Percentiles rank a stretch among this genome's conserved stretches.
Conservation (phyloP, 1,284 basidiomycete species). For the Moniliella sp. region DNA sequence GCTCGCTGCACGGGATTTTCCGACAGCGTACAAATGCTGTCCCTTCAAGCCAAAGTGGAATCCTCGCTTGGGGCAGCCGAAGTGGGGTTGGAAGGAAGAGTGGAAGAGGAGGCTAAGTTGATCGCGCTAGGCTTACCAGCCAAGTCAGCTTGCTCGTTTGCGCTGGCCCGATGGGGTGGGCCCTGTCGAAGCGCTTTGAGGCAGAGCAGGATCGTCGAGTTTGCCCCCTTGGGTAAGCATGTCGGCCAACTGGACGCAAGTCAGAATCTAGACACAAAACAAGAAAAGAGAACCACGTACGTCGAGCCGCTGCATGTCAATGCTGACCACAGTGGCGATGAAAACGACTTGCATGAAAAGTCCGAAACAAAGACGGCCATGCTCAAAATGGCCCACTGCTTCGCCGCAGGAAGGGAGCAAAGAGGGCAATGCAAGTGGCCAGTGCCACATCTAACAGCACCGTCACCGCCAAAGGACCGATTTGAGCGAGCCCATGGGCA, state of each 20-base stretch:
- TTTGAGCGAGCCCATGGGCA: slow-evolving; percentile 69
- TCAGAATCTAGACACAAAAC: not conserved
- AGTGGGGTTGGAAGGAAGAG: too few species aligned
- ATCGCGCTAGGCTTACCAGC: too few species aligned
- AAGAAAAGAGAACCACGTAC: slow-evolving; percentile 36
- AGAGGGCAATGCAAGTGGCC: slow-evolving; percentile 54
- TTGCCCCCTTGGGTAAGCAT: slow-evolving; percentile 12
- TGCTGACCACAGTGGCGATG: slow-evolving; percentile 67
- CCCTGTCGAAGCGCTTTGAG: too few species aligned
- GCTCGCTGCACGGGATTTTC: too few species aligned
- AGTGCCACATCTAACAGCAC: slow-evolving; percentile 67
- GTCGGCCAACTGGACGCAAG: slow-evolving; percentile 7
- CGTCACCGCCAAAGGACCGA: slow-evolving; percentile 73
- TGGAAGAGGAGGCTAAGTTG: too few species aligned
- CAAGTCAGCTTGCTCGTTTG: too few species aligned
- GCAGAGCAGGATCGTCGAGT: too few species aligned
- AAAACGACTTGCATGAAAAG: slow-evolving; percentile 81
- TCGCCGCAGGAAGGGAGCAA: slow-evolving; percentile 53
- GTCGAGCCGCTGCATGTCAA: slow-evolving; percentile 72
- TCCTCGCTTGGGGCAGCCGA: too few species aligned
- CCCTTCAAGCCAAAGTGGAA: too few species aligned
- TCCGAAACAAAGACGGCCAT: slow-evolving; percentile 81
- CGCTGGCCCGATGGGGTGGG: too few species aligned
- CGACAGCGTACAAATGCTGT: too few species aligned
- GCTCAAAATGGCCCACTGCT: slow-evolving; percentile 79